Conservation (phyloP, 768 basidiomycete genomes). For the Hemileccinum impolitum region DNA sequence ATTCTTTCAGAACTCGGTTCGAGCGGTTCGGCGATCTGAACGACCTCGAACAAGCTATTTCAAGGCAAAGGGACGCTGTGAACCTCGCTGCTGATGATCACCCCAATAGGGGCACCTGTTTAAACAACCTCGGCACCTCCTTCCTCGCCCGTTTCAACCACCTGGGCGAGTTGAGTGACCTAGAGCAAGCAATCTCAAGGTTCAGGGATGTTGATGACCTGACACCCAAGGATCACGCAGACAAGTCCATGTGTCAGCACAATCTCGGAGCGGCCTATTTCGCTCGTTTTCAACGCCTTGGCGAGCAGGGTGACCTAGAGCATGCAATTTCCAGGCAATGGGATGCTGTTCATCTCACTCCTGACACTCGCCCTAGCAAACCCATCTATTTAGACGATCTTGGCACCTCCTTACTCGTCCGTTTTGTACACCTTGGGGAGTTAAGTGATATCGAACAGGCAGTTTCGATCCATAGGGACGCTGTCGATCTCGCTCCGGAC, state of each 20-base stretch:
- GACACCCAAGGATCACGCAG: background rate
- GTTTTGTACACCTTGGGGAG: conserved; percentile 1
- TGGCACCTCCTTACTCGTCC: background rate
- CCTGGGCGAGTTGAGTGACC: background rate
- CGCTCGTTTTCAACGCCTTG: background rate
- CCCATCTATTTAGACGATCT: background rate
- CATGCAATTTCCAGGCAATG: background rate
- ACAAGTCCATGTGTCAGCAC: background rate
- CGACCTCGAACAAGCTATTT: conserved; percentile 4
- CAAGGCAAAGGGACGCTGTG: background rate
- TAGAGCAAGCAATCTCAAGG: conserved; percentile 1
- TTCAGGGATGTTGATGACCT: background rate
- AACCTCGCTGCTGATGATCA: background rate
- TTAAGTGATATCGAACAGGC: background rate
- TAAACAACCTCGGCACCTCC: conserved; percentile 1
- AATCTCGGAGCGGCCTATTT: background rate
- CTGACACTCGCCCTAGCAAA: background rate
- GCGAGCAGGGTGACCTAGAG: background rate
- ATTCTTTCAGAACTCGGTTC: background rate
- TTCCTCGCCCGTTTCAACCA: background rate
- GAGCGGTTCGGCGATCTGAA: background rate
- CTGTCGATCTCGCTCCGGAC: background rate
- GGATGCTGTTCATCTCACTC: background rate
- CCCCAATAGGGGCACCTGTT: background rate
- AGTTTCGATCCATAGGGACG: background rate